Base-by-base conservation (phyloP, 1,284 basidiomycete species). In the Apiotrichum montevideense region DNA sequence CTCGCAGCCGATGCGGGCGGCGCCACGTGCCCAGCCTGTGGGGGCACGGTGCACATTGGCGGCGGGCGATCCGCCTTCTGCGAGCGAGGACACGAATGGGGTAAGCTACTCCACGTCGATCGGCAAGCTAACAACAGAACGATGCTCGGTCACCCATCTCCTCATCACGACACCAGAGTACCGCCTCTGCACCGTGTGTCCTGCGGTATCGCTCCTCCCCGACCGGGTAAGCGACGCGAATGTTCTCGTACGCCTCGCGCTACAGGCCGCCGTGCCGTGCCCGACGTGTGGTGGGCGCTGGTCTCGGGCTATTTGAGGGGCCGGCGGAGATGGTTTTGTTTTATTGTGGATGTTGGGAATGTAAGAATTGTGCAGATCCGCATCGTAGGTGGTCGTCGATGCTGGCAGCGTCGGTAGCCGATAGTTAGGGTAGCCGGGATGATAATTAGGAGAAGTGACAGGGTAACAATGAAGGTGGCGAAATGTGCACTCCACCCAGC, bases 201-300 rank as follows among this genome's bases (percentile, higher is more conserved):
- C 71, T 4, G 67, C 69, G 3, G 61, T 71, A n/a, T 62, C 72
- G 4, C 62, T 74, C 7, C 43, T 70, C 1, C 68, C 70, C 1
- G 15, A 46, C 1, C 29, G 51, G 15, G 44, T 21, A 15, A 32
- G 40, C 13, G 44, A 34, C 29, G 29, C 29, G 29, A 29, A 29
- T 29, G 29, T 29, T 29, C 45, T 72, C 35, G 63, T 65, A 14
- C 63, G 69, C 52, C 46, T 21, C 11, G 54, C 66, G 33, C 53
- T 74, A 37, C 63, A 69, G 35, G 62, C 62, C 33, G 70, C 70
- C 2, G 49, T 60, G 9, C 56, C 52, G 3, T 74, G 73, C 51
- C 42, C 66, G 32, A 57, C 61, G 44, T 74, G 73, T 51, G 73
- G 73, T 2, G 73, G 73, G 6, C 58, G 73, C 40, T 74, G 73